phyloP scores from a whole-genome alignment of 1,284 basidiomycete species.

The Thecaphora thlaspeos region DNA sequence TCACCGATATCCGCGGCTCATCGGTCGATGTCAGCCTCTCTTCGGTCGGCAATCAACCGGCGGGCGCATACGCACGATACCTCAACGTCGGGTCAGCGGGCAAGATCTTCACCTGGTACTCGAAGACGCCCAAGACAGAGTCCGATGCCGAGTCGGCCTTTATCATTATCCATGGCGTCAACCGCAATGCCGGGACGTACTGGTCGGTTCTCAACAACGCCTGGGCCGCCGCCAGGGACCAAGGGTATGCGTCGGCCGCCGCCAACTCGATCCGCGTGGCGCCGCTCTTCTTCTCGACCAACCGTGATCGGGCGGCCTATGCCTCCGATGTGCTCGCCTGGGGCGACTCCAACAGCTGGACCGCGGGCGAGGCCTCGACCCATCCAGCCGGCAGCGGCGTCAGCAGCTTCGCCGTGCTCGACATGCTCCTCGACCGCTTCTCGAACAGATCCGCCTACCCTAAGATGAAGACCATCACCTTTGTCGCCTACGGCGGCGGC shows the following conservation, averaged over 20 bases:
- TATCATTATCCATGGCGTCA: constrained; percentile 44
- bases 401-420: constrained; percentile 27
- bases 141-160: constrained; percentile 29
- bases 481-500: constrained; percentile 50
- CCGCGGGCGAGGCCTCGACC: constrained; percentile 25
- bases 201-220: constrained; percentile 31
- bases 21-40: constrained; percentile 6
- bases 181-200: constrained; percentile 39
- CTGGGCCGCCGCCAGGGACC: constrained; percentile 12
- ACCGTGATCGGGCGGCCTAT: constrained; percentile 17
- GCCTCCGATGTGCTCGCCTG: constrained; percentile 24
- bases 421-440: constrained; percentile 26
- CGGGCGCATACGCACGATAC: constrained; percentile 17
- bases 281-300: constrained; percentile 42
- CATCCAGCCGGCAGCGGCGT: constrained; percentile 16
- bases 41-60: constrained; percentile 5
- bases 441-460: constrained; percentile 24
- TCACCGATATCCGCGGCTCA: constrained; percentile 19
- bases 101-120: constrained; percentile 35
- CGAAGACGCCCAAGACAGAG: constrained; percentile 27
- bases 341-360: constrained; percentile 46
- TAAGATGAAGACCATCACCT: constrained; percentile 40
- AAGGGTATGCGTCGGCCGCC: constrained; percentile 7
- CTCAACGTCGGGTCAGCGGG: constrained; percentile 5
- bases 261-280: constrained; percentile 38